These are phyloP conservation scores for Aspergillus thermomutatus DNA, from an alignment of 2,329 filamentous ascomycete genomes.

Conservation along the genomic window DNA sequence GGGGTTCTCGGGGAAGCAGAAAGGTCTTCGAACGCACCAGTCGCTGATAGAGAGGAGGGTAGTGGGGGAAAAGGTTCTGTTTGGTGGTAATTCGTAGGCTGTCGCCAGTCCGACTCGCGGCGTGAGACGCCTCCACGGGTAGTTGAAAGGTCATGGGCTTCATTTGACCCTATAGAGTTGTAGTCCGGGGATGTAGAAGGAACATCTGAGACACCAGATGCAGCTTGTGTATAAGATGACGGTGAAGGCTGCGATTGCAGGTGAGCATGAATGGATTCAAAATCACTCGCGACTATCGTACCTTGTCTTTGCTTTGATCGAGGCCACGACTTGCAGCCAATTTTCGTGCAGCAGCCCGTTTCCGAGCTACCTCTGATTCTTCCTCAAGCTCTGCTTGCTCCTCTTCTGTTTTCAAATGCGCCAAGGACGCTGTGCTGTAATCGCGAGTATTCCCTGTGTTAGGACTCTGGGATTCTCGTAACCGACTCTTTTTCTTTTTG, in stretches of 20 bases:
- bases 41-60: constrained; percentile 15
- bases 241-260: background rate
- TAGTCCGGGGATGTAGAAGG: background rate
- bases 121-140: constrained; percentile 6
- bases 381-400: constrained; percentile 52
- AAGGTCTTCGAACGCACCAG: background rate
- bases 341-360: constrained; percentile 53
- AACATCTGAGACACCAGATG: background rate
- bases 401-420: constrained; percentile 58
- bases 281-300: constrained; percentile 15
- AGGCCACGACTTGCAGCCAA: constrained; percentile 56
- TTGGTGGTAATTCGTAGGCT: constrained; percentile 16
- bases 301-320: constrained; percentile 25
- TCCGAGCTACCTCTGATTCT: constrained; percentile 53
- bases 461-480: constrained; percentile 22
- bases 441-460: constrained; percentile 28
- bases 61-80: constrained; percentile 36
- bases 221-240: background rate
- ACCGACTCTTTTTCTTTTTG: constrained; percentile 30
- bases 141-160: constrained; percentile 4
- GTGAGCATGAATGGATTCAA: background rate
- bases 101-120: constrained; percentile 11
- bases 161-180: constrained; percentile 4
- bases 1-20: constrained; percentile 3
- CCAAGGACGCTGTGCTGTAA: constrained; percentile 46